Conservation (phyloP, 1,139 yeast species). For the Magnusiomyces tetraspermus region DNA sequence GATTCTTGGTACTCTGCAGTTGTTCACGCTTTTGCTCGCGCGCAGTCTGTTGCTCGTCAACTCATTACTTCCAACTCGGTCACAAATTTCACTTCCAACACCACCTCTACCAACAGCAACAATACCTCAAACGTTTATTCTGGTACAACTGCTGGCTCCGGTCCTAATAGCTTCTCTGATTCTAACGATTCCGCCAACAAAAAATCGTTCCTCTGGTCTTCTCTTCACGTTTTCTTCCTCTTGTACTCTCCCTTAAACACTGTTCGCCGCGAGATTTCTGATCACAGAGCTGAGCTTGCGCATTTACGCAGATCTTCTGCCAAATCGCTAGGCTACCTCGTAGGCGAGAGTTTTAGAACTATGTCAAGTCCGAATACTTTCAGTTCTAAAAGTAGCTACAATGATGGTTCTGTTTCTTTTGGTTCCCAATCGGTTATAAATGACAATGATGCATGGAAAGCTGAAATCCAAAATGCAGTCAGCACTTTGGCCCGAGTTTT, state of each 20-base stretch:
- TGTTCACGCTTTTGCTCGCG: constrained; percentile 24
- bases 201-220: constrained; percentile 5
- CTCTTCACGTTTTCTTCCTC: constrained; percentile 7
- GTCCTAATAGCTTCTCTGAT: neutral
- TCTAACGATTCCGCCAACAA: neutral
- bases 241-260: constrained; percentile 10
- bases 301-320: constrained; percentile 17
- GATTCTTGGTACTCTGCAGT: constrained; percentile 16
- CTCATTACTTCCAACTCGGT: neutral
- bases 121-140: no score
- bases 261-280: constrained; percentile 5
- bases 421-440: neutral
- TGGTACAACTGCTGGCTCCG: neutral
- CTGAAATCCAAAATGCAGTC: constrained; percentile 1
- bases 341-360: constrained; percentile 2
- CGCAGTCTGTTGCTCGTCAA: constrained; percentile 9
- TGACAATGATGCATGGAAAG: neutral
- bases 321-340: constrained; percentile 8
- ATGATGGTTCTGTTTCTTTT: neutral
- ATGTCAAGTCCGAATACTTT: neutral
- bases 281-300: constrained; percentile 4
- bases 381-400: no score
- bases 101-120: no score
- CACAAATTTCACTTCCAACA: neutral
- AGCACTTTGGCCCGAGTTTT: constrained; percentile 2